Evolutionary conservation across 2,329 filamentous ascomycete genomes (phyloP), one percentile per base, ranked within the genome.

Genomic region (Fusarium napiforme): DNA sequence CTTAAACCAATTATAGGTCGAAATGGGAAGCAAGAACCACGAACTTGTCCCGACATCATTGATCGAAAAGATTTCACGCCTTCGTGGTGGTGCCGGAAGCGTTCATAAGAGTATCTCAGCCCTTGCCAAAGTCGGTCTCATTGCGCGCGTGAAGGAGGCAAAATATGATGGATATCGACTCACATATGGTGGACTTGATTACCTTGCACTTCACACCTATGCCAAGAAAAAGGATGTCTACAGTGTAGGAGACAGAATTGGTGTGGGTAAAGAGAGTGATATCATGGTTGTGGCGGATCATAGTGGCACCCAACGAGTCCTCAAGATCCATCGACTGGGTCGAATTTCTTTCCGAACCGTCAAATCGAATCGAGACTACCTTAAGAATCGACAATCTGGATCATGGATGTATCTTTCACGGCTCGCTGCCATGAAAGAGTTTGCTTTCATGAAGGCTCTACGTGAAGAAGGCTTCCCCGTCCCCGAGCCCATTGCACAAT

Each of bases 371-470:
- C 90, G 96, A 75, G 96, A 99, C 83, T 99, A 99, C 83, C 90
- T 98, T 62, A 92, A 93, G 76, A 94, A 96, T 77, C 89, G 92
- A 66, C 88, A 83, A 23, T 92, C 92, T 21, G 95, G 91, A 9
- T 96, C 93, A 46, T 99, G 96, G 96, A 98, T 98, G 95, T 98
- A 99, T 82, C 94, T 99, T 83, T 97, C 94, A 18, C 89, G 94
- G 45, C 87, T 99, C 40, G 95, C 97, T 12, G 96, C 96, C 18
- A 91, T 96, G 86, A 97, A 97, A 81, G 96, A 99, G 82, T 97
- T 90, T 82, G 92, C 95, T 7, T 98, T 98, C 83, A 97, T 99
- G 95, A 91, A 92, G 74, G 94, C 93, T 2, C 87, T 99, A 11
- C 85, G 89, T 50, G 90, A 93, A 42, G 94, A 96, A 78, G 95